These are phyloP conservation scores for Coemansia biformis DNA, from an alignment of 192 early-diverging fungal species.

Conservation along the genomic window DNA sequence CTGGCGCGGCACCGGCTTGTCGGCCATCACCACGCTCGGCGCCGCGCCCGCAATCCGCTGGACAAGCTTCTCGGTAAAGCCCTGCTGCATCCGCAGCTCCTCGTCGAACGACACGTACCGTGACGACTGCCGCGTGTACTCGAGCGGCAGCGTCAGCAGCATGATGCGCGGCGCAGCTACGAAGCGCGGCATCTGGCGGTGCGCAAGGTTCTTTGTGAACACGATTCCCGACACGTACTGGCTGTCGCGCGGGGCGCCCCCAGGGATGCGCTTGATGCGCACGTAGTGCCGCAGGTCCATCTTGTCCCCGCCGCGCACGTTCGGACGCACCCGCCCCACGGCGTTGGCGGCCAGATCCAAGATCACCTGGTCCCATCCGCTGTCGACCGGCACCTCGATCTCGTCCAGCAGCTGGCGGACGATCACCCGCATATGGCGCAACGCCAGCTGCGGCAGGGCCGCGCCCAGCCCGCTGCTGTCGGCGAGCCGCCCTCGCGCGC, in stretches of 20 bases:
- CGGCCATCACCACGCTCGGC: slow-evolving; percentile 76
- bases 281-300: slow-evolving; percentile 88
- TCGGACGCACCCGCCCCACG: slow-evolving; percentile 39
- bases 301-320: slow-evolving; percentile 71
- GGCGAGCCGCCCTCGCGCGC: slow-evolving; percentile 21
- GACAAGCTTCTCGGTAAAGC: slow-evolving; percentile 74
- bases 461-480: slow-evolving; percentile 10
- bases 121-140: slow-evolving; percentile 56
- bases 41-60: slow-evolving; percentile 68
- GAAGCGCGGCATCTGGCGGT: slow-evolving; percentile 78
- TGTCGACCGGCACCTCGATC: slow-evolving; percentile 49
- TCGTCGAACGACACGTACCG: slow-evolving; percentile 77
- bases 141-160: slow-evolving; percentile 80
- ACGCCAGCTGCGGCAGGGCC: slow-evolving; percentile 35
- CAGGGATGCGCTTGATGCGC: slow-evolving; percentile 93
- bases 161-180: slow-evolving; percentile 73
- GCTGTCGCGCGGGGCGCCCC: slow-evolving; percentile 70
- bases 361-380: slow-evolving; percentile 40
- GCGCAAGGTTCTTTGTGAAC: slow-evolving; percentile 87
- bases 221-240: slow-evolving; percentile 87
- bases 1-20: slow-evolving; percentile 76
- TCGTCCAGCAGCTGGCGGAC: slow-evolving; percentile 68
- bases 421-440: slow-evolving; percentile 62
- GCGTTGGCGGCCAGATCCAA: slow-evolving; percentile 27
- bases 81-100: slow-evolving; percentile 76